Conservation (phyloP, 805 yeast genomes). For the Lipomyces sp. region DNA sequence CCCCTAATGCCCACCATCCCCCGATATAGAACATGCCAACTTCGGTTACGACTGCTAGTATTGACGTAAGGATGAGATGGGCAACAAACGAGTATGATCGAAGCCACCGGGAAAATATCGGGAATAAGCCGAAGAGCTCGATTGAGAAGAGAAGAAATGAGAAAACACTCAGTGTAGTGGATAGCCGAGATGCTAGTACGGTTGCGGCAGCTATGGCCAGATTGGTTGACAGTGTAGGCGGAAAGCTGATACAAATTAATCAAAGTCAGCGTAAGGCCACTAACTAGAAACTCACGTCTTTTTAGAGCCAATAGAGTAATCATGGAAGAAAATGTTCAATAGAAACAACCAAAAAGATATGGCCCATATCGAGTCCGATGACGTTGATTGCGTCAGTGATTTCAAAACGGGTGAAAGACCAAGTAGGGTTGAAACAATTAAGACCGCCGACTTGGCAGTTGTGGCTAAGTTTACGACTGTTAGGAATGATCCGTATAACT, state of each 20-base stretch:
- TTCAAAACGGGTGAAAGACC: slow-evolving; percentile 88
- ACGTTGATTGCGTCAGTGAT: slow-evolving; percentile 83
- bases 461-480: slow-evolving; percentile 6
- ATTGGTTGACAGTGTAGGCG: slow-evolving; percentile 73
- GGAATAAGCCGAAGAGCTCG: slow-evolving; percentile 72
- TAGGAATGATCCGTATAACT: background rate
- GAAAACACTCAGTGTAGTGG: slow-evolving; percentile 75
- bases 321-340: slow-evolving; percentile 68
- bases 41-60: slow-evolving; percentile 42
- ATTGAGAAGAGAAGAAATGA: slow-evolving; percentile 78
- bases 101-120: slow-evolving; percentile 67
- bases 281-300: slow-evolving; percentile 18
- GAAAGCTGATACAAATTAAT: slow-evolving; percentile 31
- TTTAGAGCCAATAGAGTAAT: slow-evolving; percentile 59
- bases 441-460: slow-evolving; percentile 60
- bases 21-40: slow-evolving; percentile 48
- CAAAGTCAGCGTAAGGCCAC: background rate
- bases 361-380: slow-evolving; percentile 96
- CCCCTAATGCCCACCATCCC: slow-evolving; percentile 50
- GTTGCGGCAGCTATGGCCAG: slow-evolving; percentile 83
- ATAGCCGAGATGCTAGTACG: slow-evolving; percentile 85
- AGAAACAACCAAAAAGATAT: slow-evolving; percentile 78
- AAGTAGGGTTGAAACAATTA: slow-evolving; percentile 71
- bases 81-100: slow-evolving; percentile 47
- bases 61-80: slow-evolving; percentile 26